Conservation (phyloP, 106 monocot species). For the Cymbidium sinense region DNA sequence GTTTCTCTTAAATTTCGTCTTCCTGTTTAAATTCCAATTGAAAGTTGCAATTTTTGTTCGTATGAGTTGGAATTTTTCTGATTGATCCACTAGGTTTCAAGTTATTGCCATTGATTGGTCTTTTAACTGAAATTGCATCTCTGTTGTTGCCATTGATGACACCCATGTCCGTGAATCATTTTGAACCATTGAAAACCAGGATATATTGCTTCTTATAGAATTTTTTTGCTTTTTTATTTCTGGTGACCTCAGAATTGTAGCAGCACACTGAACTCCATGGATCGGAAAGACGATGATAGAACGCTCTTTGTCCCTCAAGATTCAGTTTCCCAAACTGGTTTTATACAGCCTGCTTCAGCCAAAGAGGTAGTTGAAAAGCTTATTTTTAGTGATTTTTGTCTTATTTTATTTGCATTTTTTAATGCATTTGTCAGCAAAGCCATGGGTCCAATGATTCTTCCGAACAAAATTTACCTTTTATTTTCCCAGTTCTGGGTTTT, state of each 20-base stretch:
- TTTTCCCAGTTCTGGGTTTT: neutral
- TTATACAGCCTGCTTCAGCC: constrained; percentile 26
- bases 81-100: neutral
- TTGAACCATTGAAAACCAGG: neutral
- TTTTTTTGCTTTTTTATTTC: neutral
- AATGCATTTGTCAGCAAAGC: constrained; percentile 7
- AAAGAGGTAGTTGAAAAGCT: constrained; percentile 11
- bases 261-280: constrained; percentile 24
- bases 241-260: constrained; percentile 35
- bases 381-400: neutral
- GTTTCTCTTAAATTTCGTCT: neutral
- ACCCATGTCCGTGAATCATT: neutral
- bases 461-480: constrained; percentile 9
- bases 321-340: constrained; percentile 31
- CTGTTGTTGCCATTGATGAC: neutral
- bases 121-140: neutral
- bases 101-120: neutral
- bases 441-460: constrained; percentile 1
- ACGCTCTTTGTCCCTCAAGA: constrained; percentile 38
- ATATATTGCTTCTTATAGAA: neutral
- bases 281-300: constrained; percentile 21
- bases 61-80: neutral
- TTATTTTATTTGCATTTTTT: neutral
- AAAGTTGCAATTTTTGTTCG: neutral
- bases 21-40: neutral